A percentile compares a stretch with the other conserved stretches of the same genome.
These are phyloP conservation scores for Penicilliopsis zonata DNA, from an alignment of 495 filamentous ascomycete genomes.

Conservation along the genomic window DNA sequence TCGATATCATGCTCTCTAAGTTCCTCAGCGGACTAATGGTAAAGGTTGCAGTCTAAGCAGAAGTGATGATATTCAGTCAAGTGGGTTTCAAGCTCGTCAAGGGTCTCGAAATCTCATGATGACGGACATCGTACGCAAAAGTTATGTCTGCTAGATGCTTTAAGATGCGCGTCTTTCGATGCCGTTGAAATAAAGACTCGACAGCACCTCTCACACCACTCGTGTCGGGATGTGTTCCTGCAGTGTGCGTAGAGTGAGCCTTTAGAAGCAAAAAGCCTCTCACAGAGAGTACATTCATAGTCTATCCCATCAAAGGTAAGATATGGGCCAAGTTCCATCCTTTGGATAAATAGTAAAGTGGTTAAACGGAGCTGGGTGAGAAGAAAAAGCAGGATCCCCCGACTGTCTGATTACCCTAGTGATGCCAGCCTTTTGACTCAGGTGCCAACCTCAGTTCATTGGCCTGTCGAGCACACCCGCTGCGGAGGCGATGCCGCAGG, in stretches of 20 bases:
- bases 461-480: not conserved
- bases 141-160: conserved; percentile 5
- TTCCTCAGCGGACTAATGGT: conserved; percentile 3
- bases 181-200: conserved; percentile 4
- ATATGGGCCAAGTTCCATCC: conserved; percentile 8
- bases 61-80: conserved; percentile 3
- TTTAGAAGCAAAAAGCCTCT: conserved; percentile 5
- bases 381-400: conserved; percentile 1
- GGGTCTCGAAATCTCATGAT: conserved; percentile 2
- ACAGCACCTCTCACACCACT: conserved; percentile 6
- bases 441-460: conserved; percentile 1
- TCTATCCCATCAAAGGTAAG: conserved; percentile 5
- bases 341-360: conserved; percentile 2
- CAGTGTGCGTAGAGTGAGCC: conserved; percentile 6
- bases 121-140: conserved; percentile 3
- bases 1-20: conserved; percentile 4
- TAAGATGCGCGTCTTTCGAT: conserved; percentile 5
- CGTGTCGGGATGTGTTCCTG: conserved; percentile 6
- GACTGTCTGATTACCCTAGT: not conserved
- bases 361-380: conserved; percentile 1
- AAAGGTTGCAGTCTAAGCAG: conserved; percentile 3
- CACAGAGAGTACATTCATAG: conserved; percentile 7
- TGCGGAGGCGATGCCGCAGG: conserved; percentile 1
- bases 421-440: conserved; percentile 1
- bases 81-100: conserved; percentile 4